Base-by-base conservation (phyloP, 805 yeast species). In the Candida koratica region DNA sequence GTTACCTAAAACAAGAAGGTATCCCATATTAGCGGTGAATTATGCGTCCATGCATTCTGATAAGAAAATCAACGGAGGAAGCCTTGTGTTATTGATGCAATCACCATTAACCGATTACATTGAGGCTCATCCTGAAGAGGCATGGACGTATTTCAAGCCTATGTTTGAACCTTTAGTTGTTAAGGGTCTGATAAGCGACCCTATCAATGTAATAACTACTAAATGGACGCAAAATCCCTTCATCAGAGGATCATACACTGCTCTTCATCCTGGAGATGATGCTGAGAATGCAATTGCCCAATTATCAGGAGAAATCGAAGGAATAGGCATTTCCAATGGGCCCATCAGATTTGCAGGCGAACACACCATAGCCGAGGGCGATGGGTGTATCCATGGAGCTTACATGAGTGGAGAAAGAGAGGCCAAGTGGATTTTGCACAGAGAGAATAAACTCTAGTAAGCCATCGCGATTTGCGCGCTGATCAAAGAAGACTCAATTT, bases 331-430 rank as follows among this genome's bases (percentile, higher is more conserved):
- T 25, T 61, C 71, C 14, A 77, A 70, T 9, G 48, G 55, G 3
- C 64, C 68, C 6, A 60, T 88, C 2, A 65, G 95, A 28, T 88
- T 88, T 65, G 96, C 96, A 0, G 96, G 96, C 6, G 96, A 88
- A 52, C 96, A 88, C 55, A 83, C 96, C 0, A 76, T 79, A 15
- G 60, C 76, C 46, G 95, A 86, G 46, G 96, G 95, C 6, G 83
- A 87, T 11, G 96, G 96, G 0, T 88, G 95, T 47, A 93, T 83
- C 4, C 94, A 88, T 53, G 96, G 95, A 0, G 96, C 96, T 0
- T 86, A 85, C 77, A 64, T 67, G 42, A 81, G 90, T 49, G 96
- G 90, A 1, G 51, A 49, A 32, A 62, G 90, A 43, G 80, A 73
- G 39, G 77, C 76, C 4, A 37, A 47, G 16, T 62, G 68, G 64